Conservation (phyloP, 768 basidiomycete species). For the Boletellus sp. region DNA sequence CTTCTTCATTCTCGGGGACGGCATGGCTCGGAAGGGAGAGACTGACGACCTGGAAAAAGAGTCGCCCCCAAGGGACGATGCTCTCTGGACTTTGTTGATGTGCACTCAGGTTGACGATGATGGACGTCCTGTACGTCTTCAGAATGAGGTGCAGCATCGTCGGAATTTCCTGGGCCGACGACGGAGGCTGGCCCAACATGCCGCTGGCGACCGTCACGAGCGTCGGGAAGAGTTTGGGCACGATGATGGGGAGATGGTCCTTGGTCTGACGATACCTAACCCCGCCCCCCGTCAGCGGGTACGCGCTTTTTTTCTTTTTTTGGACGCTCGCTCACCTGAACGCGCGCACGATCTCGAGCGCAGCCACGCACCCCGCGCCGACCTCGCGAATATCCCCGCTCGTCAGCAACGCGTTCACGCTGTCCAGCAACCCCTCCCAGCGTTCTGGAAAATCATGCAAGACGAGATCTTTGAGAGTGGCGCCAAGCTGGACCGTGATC, state of each 20-base stretch:
- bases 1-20: conserved; percentile 70
- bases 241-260: conserved; percentile 56
- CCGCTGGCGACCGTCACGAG: conserved; percentile 71
- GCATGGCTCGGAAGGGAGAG: conserved; percentile 60
- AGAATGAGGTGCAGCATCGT: conserved; percentile 82
- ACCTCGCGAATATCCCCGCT: conserved; percentile 69
- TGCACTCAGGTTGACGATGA: conserved; percentile 63
- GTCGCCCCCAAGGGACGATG: conserved; percentile 82
- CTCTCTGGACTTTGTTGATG: conserved; percentile 76
- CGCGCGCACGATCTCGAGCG: conserved; percentile 74
- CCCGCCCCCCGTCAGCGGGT: conserved; percentile 38
- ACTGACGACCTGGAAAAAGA: conserved; percentile 78
- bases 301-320: too few species aligned
- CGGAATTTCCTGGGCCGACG: conserved; percentile 65
- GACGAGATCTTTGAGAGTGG: conserved; percentile 68
- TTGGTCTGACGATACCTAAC: conserved; percentile 65
- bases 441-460: conserved; percentile 73
- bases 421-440: conserved; percentile 70
- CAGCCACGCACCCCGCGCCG: conserved; percentile 74
- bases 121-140: conserved; percentile 82
- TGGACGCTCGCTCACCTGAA: conserved; percentile 23
- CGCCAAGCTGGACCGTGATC: conserved; percentile 75
- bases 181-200: conserved; percentile 62
- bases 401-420: conserved; percentile 58
- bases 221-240: conserved; percentile 65